Conservation (phyloP, 495 filamentous ascomycete genomes). For the Tuber aestivum region DNA sequence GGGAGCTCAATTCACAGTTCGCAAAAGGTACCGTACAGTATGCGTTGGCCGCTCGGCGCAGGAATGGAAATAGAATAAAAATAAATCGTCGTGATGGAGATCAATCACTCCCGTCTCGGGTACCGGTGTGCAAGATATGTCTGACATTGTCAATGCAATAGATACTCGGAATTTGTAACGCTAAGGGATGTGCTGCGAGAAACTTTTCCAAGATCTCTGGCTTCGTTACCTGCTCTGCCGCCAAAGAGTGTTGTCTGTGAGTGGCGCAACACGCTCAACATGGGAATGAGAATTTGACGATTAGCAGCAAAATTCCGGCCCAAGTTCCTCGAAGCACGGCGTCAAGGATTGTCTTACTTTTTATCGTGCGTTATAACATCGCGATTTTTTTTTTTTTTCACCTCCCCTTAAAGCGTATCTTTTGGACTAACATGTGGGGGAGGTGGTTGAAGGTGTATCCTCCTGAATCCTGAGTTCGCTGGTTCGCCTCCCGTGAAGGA, state of each 20-base stretch:
- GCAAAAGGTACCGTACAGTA: conserved; percentile 31
- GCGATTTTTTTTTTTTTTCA: too few relatives aligned
- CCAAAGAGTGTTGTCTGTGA: conserved; percentile 66
- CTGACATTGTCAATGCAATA: conserved; percentile 31
- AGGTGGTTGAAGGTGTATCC: conserved; percentile 51
- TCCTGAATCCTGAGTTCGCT: conserved; percentile 65
- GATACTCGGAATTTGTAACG: conserved; percentile 69
- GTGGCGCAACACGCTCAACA: conserved; percentile 38
- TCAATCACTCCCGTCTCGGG: background rate
- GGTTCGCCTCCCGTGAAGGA: conserved; percentile 64
- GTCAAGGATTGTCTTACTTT: conserved; percentile 63
- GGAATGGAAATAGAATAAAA: conserved; percentile 52
- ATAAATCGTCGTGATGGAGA: conserved; percentile 45
- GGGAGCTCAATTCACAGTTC: conserved; percentile 38
- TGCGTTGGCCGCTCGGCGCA: background rate
- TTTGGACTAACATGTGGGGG: conserved; percentile 2
- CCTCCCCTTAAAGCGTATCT: conserved; percentile 15
- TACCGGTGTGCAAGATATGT: background rate
- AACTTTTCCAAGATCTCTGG: conserved; percentile 61
- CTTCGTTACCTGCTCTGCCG: conserved; percentile 60
- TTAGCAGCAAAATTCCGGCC: conserved; percentile 58
- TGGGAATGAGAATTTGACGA: background rate
- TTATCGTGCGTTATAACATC: conserved; percentile 58
- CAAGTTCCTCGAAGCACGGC: conserved; percentile 60
- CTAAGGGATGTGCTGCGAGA: conserved; percentile 53